These are phyloP conservation scores for Triticum urartu DNA, from an alignment of 176 grass and related monocot genomes.

Conservation along the genomic window DNA sequence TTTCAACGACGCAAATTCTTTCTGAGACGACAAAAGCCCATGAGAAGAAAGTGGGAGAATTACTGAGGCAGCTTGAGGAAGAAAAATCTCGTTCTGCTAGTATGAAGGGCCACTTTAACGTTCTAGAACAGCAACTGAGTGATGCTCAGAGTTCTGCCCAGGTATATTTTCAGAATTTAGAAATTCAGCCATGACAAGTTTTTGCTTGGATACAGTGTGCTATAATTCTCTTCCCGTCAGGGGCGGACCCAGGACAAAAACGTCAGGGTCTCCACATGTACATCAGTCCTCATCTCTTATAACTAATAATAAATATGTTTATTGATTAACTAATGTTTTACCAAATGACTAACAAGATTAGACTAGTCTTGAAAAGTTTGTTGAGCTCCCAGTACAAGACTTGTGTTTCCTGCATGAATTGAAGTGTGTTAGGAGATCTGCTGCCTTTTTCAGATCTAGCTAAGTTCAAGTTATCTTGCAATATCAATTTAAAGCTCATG, in stretches of 20 bases:
- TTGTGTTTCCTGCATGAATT: slow-evolving; percentile 14
- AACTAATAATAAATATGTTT: not conserved
- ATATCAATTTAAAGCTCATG: not conserved
- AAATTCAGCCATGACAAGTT: not conserved
- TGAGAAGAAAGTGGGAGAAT: slow-evolving; percentile 60
- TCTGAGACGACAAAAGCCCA: slow-evolving; percentile 51
- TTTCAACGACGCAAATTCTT: slow-evolving; percentile 53
- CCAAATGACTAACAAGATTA: slow-evolving; percentile 3
- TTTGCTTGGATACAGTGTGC: slow-evolving; percentile 16
- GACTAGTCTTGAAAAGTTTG: not conserved
- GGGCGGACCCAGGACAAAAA: not conserved
- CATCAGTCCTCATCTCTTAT: not conserved
- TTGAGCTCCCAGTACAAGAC: not conserved
- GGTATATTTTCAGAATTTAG: slow-evolving; percentile 45
- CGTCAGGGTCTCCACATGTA: not conserved
- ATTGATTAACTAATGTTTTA: not conserved
- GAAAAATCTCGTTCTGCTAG: slow-evolving; percentile 48
- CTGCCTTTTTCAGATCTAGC: not conserved
- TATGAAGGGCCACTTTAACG: slow-evolving; percentile 44
- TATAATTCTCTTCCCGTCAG: not conserved
- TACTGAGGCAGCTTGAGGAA: slow-evolving; percentile 59
- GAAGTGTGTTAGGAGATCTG: not conserved
- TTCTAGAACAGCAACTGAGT: slow-evolving; percentile 48
- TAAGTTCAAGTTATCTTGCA: not conserved
- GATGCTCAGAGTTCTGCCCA: slow-evolving; percentile 57